Evolutionary conservation across 345 rosid genomes (phyloP).

Genomic region (Capsella bursapastoris): DNA sequence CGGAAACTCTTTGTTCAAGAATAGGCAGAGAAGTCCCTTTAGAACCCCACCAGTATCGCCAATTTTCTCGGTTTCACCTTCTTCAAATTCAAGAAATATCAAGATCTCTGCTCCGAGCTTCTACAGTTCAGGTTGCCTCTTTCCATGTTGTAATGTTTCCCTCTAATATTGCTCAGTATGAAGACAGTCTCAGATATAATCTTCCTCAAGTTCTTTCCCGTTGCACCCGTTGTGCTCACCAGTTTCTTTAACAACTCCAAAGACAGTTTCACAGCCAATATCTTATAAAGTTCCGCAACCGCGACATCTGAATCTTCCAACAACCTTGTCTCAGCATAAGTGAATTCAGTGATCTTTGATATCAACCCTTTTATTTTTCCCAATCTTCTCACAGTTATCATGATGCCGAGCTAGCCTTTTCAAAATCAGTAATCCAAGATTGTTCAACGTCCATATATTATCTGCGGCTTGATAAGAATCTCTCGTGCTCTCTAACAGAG

Average conservation of each 20-base stretch:
- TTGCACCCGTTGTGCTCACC: too few relatives aligned
- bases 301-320: constrained; percentile 11
- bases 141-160: too few relatives aligned
- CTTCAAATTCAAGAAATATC: constrained; percentile 73
- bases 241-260: too few relatives aligned
- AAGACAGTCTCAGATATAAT: too few relatives aligned
- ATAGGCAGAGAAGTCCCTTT: constrained; percentile 70
- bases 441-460: constrained; percentile 85
- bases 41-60: constrained; percentile 89
- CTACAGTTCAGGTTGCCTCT: constrained; percentile 60
- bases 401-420: constrained; percentile 84
- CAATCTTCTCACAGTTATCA: constrained; percentile 90
- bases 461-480: constrained; percentile 56
- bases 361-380: constrained; percentile 83
- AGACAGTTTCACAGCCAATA: too few relatives aligned
- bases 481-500: constrained; percentile 67
- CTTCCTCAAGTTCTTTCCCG: too few relatives aligned
- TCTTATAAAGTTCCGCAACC: too few relatives aligned
- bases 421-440: constrained; percentile 73
- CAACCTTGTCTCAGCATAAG: constrained; percentile 60
- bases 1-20: constrained; percentile 56
- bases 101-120: constrained; percentile 72
- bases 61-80: constrained; percentile 74
- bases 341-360: constrained; percentile 83
- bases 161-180: too few relatives aligned